These are phyloP conservation scores for Pulchroboletus neoregius DNA, from an alignment of 1,284 basidiomycete genomes.

Conservation along the genomic window DNA sequence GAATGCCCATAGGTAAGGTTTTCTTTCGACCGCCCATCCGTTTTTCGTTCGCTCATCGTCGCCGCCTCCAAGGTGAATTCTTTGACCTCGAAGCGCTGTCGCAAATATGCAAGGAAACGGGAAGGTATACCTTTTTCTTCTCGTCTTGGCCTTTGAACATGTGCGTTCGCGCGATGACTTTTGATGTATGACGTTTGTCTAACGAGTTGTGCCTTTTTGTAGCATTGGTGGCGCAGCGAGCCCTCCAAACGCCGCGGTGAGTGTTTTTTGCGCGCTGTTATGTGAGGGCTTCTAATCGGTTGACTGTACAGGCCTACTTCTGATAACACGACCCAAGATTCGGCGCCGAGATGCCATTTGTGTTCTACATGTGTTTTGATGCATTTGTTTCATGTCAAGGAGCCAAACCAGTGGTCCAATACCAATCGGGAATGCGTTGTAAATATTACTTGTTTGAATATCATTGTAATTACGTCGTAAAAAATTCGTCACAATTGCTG, in stretches of 20 bases:
- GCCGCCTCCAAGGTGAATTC: constrained; percentile 50
- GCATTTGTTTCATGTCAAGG: background rate
- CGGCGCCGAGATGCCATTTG: background rate
- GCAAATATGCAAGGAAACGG: constrained; percentile 50
- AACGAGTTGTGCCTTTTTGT: background rate
- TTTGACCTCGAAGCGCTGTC: constrained; percentile 66
- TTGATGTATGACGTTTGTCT: too few relatives aligned
- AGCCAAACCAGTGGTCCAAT: background rate
- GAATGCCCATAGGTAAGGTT: constrained; percentile 61
- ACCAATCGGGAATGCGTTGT: background rate
- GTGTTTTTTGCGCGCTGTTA: constrained; percentile 16
- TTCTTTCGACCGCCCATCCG: too few relatives aligned
- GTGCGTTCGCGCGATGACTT: constrained; percentile 37
- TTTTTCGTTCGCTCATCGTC: too few relatives aligned
- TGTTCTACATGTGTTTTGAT: background rate
- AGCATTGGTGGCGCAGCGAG: constrained; percentile 65
- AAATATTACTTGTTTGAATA: constrained; percentile 20
- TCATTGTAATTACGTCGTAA: constrained; percentile 28
- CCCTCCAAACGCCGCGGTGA: constrained; percentile 66
- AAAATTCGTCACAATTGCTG: constrained; percentile 20
- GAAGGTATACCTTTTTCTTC: constrained; percentile 68
- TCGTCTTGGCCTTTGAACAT: constrained; percentile 70
- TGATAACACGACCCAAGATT: background rate
- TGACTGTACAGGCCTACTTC: background rate
- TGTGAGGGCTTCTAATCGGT: background rate